These are phyloP conservation scores for Cladosporium austrohemisphaericum DNA, from an alignment of 2,329 filamentous ascomycete genomes.

Conservation along the genomic window DNA sequence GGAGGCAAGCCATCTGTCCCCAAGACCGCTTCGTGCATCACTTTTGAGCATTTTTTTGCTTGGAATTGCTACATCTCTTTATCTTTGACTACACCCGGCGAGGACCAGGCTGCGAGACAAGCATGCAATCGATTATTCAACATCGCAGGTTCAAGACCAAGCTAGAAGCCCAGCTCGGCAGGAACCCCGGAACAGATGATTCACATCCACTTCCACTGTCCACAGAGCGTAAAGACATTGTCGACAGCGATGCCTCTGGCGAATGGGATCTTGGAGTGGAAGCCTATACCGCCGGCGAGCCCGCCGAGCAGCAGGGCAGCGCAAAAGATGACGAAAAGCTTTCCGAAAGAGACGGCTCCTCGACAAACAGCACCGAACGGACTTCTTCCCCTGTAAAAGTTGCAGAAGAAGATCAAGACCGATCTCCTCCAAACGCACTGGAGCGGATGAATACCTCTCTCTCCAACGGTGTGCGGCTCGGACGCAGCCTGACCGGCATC, in stretches of 20 bases:
- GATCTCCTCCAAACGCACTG: constrained; percentile 20
- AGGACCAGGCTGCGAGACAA: no score
- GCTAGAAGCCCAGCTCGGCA: constrained; percentile 23
- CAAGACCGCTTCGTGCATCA: no score
- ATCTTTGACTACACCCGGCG: no score
- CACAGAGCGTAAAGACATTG: constrained; percentile 21
- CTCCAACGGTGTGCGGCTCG: constrained; percentile 31
- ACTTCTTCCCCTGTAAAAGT: no score
- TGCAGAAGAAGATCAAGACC: constrained; percentile 16
- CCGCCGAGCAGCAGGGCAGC: constrained; percentile 17
- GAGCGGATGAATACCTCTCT: constrained; percentile 29
- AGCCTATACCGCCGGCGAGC: no score
- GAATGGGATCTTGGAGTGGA: no score
- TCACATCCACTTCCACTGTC: constrained; percentile 10
- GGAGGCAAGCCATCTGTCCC: no score
- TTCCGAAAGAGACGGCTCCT: no score
- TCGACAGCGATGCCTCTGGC: no score
- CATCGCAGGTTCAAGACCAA: constrained; percentile 24
- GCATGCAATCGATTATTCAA: constrained; percentile 23
- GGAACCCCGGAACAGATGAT: neutral
- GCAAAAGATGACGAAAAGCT: constrained; percentile 12
- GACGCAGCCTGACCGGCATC: constrained; percentile 35
- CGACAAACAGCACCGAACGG: no score
- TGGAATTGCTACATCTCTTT: no score
- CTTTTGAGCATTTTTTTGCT: no score